These are phyloP conservation scores for Stagonosporopsis cucurbitacearum DNA, from an alignment of 2,329 filamentous ascomycete species.

Conservation along the genomic window DNA sequence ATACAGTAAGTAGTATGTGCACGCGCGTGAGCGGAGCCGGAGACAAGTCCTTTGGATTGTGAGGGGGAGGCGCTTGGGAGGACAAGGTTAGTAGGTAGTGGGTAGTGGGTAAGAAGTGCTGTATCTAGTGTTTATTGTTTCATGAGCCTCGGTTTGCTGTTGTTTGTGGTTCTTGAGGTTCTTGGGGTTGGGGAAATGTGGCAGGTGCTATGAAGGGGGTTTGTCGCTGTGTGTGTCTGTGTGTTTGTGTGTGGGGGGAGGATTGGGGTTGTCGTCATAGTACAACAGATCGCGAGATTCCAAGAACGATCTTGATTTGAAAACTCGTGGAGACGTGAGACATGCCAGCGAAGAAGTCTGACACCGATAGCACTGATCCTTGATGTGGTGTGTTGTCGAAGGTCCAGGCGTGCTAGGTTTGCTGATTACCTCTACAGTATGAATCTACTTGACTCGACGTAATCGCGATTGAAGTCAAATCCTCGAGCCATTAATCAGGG, in stretches of 20 bases:
- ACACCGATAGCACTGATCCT: neutral
- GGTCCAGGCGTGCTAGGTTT: neutral
- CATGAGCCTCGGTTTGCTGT: neutral
- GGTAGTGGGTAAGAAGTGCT: too few species aligned
- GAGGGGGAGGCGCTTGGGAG: neutral
- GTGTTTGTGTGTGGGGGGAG: too few species aligned
- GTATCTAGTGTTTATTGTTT: neutral
- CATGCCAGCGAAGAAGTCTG: conserved; percentile 22
- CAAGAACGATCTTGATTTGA: neutral
- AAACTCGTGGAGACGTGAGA: conserved; percentile 14
- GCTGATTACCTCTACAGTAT: conserved; percentile 9
- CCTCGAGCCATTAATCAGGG: neutral
- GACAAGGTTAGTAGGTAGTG: too few species aligned
- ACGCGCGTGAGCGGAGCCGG: neutral
- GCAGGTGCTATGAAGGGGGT: neutral
- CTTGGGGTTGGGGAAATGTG: neutral
- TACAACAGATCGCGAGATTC: neutral
- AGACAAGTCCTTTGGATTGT: neutral
- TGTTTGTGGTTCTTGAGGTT: neutral
- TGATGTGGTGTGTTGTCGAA: neutral
- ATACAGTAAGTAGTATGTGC: too few species aligned
- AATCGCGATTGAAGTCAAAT: neutral
- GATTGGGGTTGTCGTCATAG: neutral
- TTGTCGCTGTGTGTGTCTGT: too few species aligned
- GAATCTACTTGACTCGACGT: neutral